A percentile compares a stretch with the other conserved stretches of the same genome.
Evolutionary conservation across 768 basidiomycete genomes (phyloP).

Genomic region (Cystofilobasidium macerans): DNA sequence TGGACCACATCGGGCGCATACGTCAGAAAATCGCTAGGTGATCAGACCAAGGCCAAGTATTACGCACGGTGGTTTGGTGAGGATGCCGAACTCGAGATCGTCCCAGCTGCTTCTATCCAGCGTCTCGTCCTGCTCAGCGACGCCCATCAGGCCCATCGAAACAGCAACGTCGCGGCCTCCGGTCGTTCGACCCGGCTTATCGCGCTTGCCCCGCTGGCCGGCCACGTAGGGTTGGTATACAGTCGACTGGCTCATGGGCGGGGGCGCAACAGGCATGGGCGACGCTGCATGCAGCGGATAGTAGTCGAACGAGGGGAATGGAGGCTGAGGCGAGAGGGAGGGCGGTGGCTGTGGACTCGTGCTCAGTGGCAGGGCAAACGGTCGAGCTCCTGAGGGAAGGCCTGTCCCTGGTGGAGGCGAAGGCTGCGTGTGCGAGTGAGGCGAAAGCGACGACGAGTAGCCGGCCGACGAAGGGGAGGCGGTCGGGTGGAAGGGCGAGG

Average conservation of each 20-base stretch:
- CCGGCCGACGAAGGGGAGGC: background rate
- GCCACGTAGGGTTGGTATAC: background rate
- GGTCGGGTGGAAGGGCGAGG: background rate
- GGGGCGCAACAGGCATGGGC: background rate
- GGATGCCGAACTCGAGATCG: background rate
- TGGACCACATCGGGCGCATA: background rate
- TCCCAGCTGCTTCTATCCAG: background rate
- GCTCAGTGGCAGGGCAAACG: too few relatives aligned
- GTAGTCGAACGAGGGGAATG: too few relatives aligned
- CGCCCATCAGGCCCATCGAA: slow-evolving; percentile 4
- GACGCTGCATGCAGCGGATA: background rate
- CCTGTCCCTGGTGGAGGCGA: background rate
- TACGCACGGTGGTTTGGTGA: background rate
- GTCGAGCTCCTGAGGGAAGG: background rate
- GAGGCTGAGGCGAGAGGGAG: too few relatives aligned
- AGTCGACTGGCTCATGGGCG: background rate
- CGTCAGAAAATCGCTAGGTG: background rate
- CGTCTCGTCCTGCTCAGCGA: slow-evolving; percentile 3
- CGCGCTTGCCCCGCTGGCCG: background rate
- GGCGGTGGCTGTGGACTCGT: background rate
- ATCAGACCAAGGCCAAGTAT: background rate
- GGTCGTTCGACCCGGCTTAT: background rate
- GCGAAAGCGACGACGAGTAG: background rate
- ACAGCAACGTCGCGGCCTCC: slow-evolving; percentile 5
- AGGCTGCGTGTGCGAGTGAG: background rate